Base-by-base conservation (phyloP, 2,329 filamentous ascomycete species). In the Exophiala phaeomuriformis region DNA sequence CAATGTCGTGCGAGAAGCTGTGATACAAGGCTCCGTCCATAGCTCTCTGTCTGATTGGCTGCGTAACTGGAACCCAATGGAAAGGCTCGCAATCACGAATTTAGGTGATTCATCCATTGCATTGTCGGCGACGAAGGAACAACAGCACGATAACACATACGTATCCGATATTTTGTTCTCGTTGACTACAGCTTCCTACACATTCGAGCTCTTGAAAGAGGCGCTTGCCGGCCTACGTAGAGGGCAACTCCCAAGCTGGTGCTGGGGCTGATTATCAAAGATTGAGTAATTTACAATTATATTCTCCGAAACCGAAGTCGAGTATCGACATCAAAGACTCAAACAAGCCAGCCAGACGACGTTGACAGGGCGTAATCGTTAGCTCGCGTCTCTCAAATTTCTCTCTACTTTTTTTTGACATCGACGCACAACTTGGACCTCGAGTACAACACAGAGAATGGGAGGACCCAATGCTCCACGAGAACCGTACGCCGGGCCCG, bases 401-500 rank as follows among this genome's bases (percentile, higher is more conserved):
- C 19, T 19, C 19, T 19, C 19, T 19, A 19, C 19, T 19, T 19
- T 19, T 19, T 19, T 19, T 19, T 19, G 19, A 19, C 19, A 19
- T 19, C 19, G 19, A 19, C 19, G 19, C 19, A 19, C 19, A 19
- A 19, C 19, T 19, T 19, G 19, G 19, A 19, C 19, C 19, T 19
- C 19, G 19, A 19, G 19, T 19, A 19, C 40, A 7, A 12, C 12
- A 44, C n/a, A 10, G 39, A 39, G 42, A 48, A 77, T 77, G 75
- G 69, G 19, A 19, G 19, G 69, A 51, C 73, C 77, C 60, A 67
- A 75, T 58, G 68, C 70, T 30, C 73, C 77, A 58, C 84, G 88
- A 57, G 84, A 87, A 44, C 75, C 78, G 48, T 80, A 93, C 62
- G 81, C 88, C 55, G 91, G 91, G 52, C 76, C 84, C 5, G 81